A percentile compares a stretch with the other conserved stretches of the same genome.
Conservation (phyloP, 1,284 basidiomycete species). For the Laetiporus sulphureus region DNA sequence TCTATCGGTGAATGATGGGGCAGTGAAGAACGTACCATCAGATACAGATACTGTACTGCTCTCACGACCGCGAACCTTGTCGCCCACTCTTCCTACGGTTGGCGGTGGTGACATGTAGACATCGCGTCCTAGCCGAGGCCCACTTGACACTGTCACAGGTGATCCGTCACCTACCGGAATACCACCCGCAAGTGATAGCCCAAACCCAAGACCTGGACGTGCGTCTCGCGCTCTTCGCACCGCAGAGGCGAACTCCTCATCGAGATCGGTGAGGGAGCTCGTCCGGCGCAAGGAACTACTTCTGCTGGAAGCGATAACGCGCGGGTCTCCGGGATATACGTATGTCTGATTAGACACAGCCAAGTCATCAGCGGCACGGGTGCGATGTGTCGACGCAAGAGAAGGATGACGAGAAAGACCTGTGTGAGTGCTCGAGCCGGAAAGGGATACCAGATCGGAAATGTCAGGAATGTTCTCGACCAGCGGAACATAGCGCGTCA, state of each 20-base stretch:
- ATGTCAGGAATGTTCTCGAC: conserved; percentile 60
- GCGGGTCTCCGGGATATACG: conserved; percentile 59
- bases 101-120: conserved; percentile 57
- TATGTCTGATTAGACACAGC: conserved; percentile 57
- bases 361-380: conserved; percentile 62
- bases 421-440: conserved; percentile 33
- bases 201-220: conserved; percentile 40
- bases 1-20: conserved; percentile 24
- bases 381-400: conserved; percentile 48
- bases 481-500: conserved; percentile 68
- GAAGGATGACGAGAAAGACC: conserved; percentile 36
- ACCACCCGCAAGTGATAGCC: conserved; percentile 33
- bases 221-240: conserved; percentile 37
- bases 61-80: conserved; percentile 24
- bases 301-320: conserved; percentile 61
- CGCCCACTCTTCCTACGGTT: conserved; percentile 34
- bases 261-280: conserved; percentile 71
- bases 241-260: conserved; percentile 55
- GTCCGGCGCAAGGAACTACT: conserved; percentile 57
- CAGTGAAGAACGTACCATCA: conserved; percentile 56
- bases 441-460: conserved; percentile 43
- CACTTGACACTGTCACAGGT: conserved; percentile 53
- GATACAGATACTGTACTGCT: conserved; percentile 36
- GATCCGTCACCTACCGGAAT: conserved; percentile 34
- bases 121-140: conserved; percentile 41